Percentiles rank a stretch among this genome's conserved stretches.
These are phyloP conservation scores for Mortierella sp. DNA, from an alignment of 371 early-diverging fungal genomes.

Conservation along the genomic window DNA sequence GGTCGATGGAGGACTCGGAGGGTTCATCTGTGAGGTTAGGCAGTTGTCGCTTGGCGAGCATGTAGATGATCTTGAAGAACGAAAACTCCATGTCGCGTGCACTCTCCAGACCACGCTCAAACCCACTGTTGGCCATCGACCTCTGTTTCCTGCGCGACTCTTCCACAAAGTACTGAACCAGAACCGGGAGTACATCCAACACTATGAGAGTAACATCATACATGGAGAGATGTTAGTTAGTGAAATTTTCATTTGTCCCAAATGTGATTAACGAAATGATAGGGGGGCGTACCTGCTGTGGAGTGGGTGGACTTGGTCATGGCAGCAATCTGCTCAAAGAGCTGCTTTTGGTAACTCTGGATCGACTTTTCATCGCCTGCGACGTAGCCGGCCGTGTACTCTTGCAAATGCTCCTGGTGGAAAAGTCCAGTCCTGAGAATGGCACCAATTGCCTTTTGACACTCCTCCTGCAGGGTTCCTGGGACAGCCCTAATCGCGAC, in stretches of 20 bases:
- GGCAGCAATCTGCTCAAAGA: conserved; percentile 45
- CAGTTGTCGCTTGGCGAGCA: conserved; percentile 39
- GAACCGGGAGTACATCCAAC: conserved; percentile 36
- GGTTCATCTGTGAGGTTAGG: conserved; percentile 28
- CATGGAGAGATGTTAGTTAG: neutral
- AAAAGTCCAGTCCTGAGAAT: conserved; percentile 45
- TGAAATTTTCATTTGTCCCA: neutral
- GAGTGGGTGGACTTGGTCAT: conserved; percentile 33
- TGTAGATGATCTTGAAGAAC: conserved; percentile 54
- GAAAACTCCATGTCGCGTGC: conserved; percentile 47
- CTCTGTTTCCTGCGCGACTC: conserved; percentile 46
- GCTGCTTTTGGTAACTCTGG: conserved; percentile 56
- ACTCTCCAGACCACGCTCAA: conserved; percentile 37
- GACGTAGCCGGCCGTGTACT: conserved; percentile 44
- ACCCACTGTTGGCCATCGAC: conserved; percentile 35
- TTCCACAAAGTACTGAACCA: conserved; percentile 48
- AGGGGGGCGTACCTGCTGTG: conserved; percentile 20
- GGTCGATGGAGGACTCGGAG: conserved; percentile 17
- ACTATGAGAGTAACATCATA: conserved; percentile 7
- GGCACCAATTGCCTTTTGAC: conserved; percentile 35
- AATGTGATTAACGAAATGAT: neutral
- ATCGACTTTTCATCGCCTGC: conserved; percentile 40
- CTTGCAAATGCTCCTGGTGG: conserved; percentile 54
- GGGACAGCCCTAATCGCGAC: conserved; percentile 17
- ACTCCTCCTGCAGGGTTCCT: conserved; percentile 6